A percentile compares a stretch with the other conserved stretches of the same genome.
Conservation (phyloP, 139 green algal species). For the Chlamydomonas eustigma region DNA sequence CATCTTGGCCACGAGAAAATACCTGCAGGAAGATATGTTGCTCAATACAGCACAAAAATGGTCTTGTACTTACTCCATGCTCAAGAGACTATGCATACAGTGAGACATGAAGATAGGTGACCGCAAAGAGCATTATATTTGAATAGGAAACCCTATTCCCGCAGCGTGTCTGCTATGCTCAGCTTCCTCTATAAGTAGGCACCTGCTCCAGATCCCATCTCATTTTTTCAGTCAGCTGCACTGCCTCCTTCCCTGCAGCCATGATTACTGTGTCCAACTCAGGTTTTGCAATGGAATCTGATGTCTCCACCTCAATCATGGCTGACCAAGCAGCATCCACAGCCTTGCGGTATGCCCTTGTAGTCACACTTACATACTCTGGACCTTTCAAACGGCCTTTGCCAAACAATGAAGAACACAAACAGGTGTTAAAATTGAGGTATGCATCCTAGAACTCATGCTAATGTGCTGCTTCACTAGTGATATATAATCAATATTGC, state of each 20-base stretch:
- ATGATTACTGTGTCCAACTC: neutral
- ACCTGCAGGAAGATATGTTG: no score
- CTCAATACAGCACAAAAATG: no score
- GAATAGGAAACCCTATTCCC: no score
- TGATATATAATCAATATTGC: no score
- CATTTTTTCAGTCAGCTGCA: slow-evolving; percentile 29
- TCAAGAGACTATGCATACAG: no score
- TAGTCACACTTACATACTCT: slow-evolving; percentile 82
- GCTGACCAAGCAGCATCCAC: slow-evolving; percentile 72
- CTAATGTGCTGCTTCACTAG: no score
- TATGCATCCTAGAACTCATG: slow-evolving; percentile 44
- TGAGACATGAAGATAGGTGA: no score
- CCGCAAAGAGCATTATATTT: no score
- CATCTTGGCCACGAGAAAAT: no score
- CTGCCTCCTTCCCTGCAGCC: slow-evolving; percentile 11
- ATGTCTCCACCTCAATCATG: slow-evolving; percentile 13
- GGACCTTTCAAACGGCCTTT: neutral
- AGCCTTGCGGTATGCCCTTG: slow-evolving; percentile 47
- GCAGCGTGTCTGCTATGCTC: no score
- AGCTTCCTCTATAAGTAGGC: no score
- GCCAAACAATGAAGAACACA: neutral
- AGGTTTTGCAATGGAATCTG: neutral
- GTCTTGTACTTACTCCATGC: no score
- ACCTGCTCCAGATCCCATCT: slow-evolving; percentile 48
- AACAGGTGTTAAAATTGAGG: neutral